Conservation (phyloP, 768 basidiomycete genomes). For the Antrodiella citrinella region DNA sequence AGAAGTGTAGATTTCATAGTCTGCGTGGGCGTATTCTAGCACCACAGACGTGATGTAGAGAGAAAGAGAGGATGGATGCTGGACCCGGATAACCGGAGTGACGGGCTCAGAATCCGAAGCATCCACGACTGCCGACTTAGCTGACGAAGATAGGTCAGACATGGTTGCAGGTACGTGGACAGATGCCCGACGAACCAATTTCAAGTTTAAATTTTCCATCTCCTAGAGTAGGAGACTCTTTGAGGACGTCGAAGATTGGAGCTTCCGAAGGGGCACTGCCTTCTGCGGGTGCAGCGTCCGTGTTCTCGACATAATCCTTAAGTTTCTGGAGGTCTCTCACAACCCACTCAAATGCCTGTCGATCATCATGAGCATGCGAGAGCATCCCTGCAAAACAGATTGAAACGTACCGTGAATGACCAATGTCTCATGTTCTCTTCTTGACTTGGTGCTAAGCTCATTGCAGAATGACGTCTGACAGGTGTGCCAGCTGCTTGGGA, state of each 20-base stretch:
- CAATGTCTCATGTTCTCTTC: constrained; percentile 53
- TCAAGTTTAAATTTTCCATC: constrained; percentile 69
- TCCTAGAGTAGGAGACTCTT: constrained; percentile 57
- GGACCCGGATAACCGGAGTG: constrained; percentile 14
- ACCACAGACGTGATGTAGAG: constrained; percentile 62
- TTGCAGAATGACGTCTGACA: constrained; percentile 3
- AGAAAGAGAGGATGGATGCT: constrained; percentile 36
- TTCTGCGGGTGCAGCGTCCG: constrained; percentile 16
- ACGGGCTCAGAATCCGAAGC: constrained; percentile 4
- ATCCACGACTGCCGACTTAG: constrained; percentile 8
- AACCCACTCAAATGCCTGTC: constrained; percentile 67
- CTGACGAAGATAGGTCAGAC: too few species aligned
- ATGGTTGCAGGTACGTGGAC: too few species aligned
- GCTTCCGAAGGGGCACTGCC: constrained; percentile 24
- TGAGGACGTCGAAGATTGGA: constrained; percentile 52
- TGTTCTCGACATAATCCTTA: constrained; percentile 45
- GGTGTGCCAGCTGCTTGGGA: constrained; percentile 10
- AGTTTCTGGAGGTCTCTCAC: constrained; percentile 51
- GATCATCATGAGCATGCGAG: background rate
- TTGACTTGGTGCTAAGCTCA: constrained; percentile 17
- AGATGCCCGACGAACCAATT: constrained; percentile 42
- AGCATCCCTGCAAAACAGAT: background rate
- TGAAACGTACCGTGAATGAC: constrained; percentile 46
- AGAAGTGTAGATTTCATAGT: constrained; percentile 53
- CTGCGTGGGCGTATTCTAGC: constrained; percentile 50